These are phyloP conservation scores for Phytophthora kernoviae DNA, from an alignment of 352 stramenopile genomes.

Conservation along the genomic window DNA sequence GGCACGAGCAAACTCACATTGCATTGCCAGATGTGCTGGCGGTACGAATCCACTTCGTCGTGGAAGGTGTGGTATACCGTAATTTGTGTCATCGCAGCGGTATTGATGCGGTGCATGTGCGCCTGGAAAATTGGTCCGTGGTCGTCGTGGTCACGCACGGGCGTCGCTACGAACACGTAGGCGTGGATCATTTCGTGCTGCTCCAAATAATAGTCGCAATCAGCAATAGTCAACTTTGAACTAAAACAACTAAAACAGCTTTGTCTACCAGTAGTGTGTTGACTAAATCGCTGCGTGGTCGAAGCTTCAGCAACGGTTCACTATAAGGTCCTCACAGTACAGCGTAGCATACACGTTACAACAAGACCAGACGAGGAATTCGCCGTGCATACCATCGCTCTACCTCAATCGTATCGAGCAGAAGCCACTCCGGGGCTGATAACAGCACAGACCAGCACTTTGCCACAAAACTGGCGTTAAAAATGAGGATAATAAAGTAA, in stretches of 20 bases:
- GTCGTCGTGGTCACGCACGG: slow-evolving; percentile 83
- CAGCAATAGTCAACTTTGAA: not conserved
- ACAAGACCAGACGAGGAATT: not conserved
- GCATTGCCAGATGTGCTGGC: slow-evolving; percentile 88
- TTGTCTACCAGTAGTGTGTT: slow-evolving; percentile 79
- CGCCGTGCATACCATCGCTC: not conserved
- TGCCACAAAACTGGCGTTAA: not conserved
- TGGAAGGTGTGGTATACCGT: slow-evolving; percentile 91
- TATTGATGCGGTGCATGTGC: slow-evolving; percentile 85
- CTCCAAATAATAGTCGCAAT: slow-evolving; percentile 3
- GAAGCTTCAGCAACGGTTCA: slow-evolving; percentile 83
- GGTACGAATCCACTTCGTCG: slow-evolving; percentile 88
- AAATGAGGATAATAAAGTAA: not conserved
- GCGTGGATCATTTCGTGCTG: slow-evolving; percentile 93
- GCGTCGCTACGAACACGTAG: slow-evolving; percentile 84
- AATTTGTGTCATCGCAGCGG: slow-evolving; percentile 66
- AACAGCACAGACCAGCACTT: slow-evolving; percentile 83
- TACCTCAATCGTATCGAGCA: slow-evolving; percentile 88
- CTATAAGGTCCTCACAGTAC: slow-evolving; percentile 21
- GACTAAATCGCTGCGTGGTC: slow-evolving; percentile 80
- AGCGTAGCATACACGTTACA: not conserved
- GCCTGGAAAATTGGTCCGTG: slow-evolving; percentile 84
- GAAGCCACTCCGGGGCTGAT: slow-evolving; percentile 72
- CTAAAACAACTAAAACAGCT: not conserved
- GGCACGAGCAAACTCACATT: slow-evolving; percentile 42